Conservation (phyloP, 176 grass and related monocot genomes). For the Puya raimondii region DNA sequence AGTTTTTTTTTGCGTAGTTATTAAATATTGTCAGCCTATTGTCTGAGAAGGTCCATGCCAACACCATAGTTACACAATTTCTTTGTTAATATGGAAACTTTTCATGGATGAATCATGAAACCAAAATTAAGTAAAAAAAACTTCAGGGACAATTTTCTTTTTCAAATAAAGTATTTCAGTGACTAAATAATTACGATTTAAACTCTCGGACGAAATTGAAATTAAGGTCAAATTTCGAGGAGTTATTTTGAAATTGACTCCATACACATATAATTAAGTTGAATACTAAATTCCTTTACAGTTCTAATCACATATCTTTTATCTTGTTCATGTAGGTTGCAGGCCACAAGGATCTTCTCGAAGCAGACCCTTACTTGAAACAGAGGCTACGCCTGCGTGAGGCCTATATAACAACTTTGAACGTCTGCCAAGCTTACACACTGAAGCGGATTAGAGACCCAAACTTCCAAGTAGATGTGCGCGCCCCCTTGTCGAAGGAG, state of each 20-base stretch:
- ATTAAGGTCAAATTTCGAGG: too few relatives aligned
- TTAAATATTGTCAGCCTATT: too few relatives aligned
- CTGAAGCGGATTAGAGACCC: slow-evolving; percentile 52
- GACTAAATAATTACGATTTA: too few relatives aligned
- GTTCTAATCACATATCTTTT: neutral
- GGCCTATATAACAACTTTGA: slow-evolving; percentile 65
- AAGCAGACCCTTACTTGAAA: slow-evolving; percentile 48
- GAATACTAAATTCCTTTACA: neutral
- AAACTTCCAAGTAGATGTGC: slow-evolving; percentile 22
- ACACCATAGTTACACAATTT: too few relatives aligned
- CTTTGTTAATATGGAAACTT: too few relatives aligned
- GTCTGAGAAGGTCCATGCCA: too few relatives aligned
- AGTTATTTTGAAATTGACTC: too few relatives aligned
- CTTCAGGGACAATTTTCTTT: too few relatives aligned
- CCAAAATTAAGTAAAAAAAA: too few relatives aligned
- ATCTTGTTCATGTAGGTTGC: slow-evolving; percentile 36
- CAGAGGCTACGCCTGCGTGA: slow-evolving; percentile 59
- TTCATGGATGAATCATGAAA: too few relatives aligned
- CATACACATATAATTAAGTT: neutral
- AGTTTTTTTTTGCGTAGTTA: neutral
- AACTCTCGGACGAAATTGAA: too few relatives aligned
- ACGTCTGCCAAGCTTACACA: slow-evolving; percentile 62
- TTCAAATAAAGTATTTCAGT: too few relatives aligned
- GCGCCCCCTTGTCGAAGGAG: slow-evolving; percentile 35
- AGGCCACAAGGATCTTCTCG: slow-evolving; percentile 44